Base-by-base conservation (phyloP, 2,329 filamentous ascomycete genomes). In the Trichoderma koningii region DNA sequence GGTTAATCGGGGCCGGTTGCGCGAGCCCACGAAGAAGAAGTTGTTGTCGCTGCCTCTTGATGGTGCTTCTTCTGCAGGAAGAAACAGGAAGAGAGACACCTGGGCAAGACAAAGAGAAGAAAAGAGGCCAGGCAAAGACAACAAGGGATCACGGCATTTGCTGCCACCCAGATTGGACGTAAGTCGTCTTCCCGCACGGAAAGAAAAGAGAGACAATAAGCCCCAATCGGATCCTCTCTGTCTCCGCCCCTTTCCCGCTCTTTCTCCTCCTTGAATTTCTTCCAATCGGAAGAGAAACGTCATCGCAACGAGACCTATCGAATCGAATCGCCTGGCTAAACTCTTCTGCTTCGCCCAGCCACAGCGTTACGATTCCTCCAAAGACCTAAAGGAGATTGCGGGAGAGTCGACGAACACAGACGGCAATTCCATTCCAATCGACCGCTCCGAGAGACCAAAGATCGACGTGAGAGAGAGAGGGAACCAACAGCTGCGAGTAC, bases 301-400 rank as follows among this genome's bases (percentile, higher is more conserved):
- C 34, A 38, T 38, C 30, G 2, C 30, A 12, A 10, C 30, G 9
- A 34, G 9, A 34, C n/a, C 30, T 34, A 10, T 12, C 30, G 30
- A 34, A 34, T 34, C 34, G 34, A 38, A 38, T 30, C 34, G 4
- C 3, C n/a, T 23, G 21, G 47, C 56, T 42, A 60, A 60, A 52
- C 45, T 51, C 56, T 26, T 44, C 26, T 44, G n/a, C 26, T 34
- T 53, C 38, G 59, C 21, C 38, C 59, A 48, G 59, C 28, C 23
- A 48, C 59, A 62, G 59, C 59, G 30, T 44, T 2, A 14, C 34
- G 38, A 53, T 63, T 50, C 50, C 50, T 57, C 62, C 53, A 53
- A 62, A 45, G 38, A 30, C 45, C 12, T 34, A 38, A 44, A 53
- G 42, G 44, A 44, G 28, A 50, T 51, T 55, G 59, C 48, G 50